Conservation (phyloP, 306 rosid species). For the Senna tora region DNA sequence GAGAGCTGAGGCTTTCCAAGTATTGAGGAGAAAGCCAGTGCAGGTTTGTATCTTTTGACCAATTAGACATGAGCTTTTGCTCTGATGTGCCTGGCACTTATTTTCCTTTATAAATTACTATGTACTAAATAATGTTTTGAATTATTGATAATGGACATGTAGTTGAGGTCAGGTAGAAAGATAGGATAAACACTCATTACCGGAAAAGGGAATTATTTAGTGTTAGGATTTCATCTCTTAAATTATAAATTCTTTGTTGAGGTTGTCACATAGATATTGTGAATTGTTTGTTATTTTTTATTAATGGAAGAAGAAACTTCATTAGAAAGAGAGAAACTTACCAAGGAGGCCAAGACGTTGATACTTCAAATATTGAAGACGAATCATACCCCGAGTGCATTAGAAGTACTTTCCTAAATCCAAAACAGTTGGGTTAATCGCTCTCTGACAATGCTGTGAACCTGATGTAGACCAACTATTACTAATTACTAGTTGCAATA, state of each 20-base stretch:
- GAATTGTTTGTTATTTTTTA: neutral
- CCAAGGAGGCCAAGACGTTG: neutral
- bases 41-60: conserved; percentile 60
- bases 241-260: conserved; percentile 13
- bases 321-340: neutral
- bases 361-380: neutral
- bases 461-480: neutral
- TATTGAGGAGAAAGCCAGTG: conserved; percentile 89
- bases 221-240: conserved; percentile 9
- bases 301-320: neutral
- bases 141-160: conserved; percentile 25
- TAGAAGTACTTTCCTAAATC: neutral
- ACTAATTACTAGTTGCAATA: conserved; percentile 9
- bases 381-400: neutral
- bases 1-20: conserved; percentile 99
- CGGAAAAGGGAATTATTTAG: conserved; percentile 20
- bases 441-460: conserved; percentile 28
- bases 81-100: conserved; percentile 19
- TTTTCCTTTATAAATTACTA: conserved; percentile 21
- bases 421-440: neutral
- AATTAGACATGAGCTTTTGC: conserved; percentile 2
- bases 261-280: conserved; percentile 35
- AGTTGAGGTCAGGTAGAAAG: conserved; percentile 22
- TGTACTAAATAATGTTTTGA: neutral
- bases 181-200: neutral